Base-by-base conservation (phyloP, 257 asterid genomes). In the Primulina huaijiensis region DNA sequence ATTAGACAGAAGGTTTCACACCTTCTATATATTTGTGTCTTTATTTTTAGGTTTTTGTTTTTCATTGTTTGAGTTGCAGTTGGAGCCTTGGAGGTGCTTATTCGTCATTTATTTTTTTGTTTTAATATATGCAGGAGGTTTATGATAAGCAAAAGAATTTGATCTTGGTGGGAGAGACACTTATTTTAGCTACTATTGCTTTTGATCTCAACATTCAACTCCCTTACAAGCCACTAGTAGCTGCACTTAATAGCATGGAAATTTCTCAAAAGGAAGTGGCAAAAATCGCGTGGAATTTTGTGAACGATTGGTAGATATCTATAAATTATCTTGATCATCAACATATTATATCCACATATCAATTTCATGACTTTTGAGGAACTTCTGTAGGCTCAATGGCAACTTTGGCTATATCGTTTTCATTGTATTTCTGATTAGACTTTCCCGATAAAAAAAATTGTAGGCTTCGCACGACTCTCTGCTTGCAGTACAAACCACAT, bases 271-370 rank as follows among this genome's bases (percentile, higher is more conserved):
- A 82, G 75, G 84, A 87, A 71, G 35, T 84, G 35, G 74, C 73
- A 30, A 85, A 79, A 82, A 84, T 83, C 61, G 90, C 90, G 6
- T 87, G 89, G 90, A 87, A 87, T 76, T 82, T 81, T 71, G 90
- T 87, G 74, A 84, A 87, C 71, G 92, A 84, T 78, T 84, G 86
- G 92, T 87, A 65, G n/a, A 66, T 69, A 19, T 53, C 9, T 63
- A 12, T 70, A 57, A 64, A 20, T 40, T 53, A 9, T 55, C 46
- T 68, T 34, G 38, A 31, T 31, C 34, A 34, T 34, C 38, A 34
- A 7, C 9, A 34, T 34, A 34, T 34, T 6, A 31, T 7, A 34
- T 34, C 9, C 8, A 34, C 38, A 0, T 34, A 34, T 34, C 10
- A 34, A 34, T 34, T 2, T 7, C 14, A 35, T 8, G 70, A 37